These are phyloP conservation scores for Sphaerostilbella broomeana DNA, from an alignment of 2,329 filamentous ascomycete genomes.

Conservation along the genomic window DNA sequence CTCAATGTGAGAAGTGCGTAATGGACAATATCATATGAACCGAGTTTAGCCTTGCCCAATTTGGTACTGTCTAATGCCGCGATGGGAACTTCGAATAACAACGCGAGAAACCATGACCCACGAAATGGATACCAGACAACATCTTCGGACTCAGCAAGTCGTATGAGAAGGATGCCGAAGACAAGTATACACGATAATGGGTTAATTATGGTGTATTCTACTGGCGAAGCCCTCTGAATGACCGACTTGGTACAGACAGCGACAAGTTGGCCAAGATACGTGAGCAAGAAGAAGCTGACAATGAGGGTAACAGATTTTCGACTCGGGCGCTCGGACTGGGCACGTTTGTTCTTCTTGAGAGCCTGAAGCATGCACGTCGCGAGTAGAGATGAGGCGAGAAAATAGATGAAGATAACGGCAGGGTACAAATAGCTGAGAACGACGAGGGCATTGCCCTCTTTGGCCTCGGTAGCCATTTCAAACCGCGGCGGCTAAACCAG, in stretches of 20 bases:
- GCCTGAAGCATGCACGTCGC: conserved; percentile 50
- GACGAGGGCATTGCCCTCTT: conserved; percentile 26
- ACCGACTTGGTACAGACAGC: conserved; percentile 25
- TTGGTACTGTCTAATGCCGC: conserved; percentile 23
- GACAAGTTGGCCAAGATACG: conserved; percentile 43
- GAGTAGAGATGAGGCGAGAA: conserved; percentile 43
- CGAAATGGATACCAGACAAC: conserved; percentile 58
- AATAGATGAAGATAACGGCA: conserved; percentile 50
- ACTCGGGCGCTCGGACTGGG: conserved; percentile 16
- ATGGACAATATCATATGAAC: conserved; percentile 20
- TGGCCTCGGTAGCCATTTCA: conserved; percentile 7
- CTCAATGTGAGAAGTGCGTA: conserved; percentile 16
- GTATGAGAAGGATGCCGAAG: conserved; percentile 55
- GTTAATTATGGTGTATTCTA: conserved; percentile 48
- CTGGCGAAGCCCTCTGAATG: conserved; percentile 20
- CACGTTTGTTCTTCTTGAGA: conserved; percentile 20
- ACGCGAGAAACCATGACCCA: conserved; percentile 54
- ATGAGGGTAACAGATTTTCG: conserved; percentile 32
- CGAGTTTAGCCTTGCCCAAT: conserved; percentile 4
- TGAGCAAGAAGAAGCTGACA: conserved; percentile 36
- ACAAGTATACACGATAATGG: conserved; percentile 55
- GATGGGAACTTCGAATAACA: conserved; percentile 48
- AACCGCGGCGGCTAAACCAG: too few relatives aligned
- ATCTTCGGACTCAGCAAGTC: conserved; percentile 43
- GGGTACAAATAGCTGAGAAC: conserved; percentile 55